Conservation (phyloP, 306 rosid genomes). For the Citrullus amarus region DNA sequence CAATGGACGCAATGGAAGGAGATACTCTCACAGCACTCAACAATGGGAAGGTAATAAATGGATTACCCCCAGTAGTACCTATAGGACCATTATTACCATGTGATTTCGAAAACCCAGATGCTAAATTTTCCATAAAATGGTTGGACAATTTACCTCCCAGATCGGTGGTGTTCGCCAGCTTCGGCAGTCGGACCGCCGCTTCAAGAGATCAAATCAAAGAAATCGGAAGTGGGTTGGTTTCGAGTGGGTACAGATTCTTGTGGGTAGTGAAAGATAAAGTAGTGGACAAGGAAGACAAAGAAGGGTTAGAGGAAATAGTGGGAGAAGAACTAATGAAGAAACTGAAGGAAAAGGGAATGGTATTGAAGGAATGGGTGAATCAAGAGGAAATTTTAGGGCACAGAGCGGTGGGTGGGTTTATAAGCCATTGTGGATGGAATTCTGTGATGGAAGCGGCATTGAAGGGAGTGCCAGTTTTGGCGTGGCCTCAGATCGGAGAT, state of each 20-base stretch:
- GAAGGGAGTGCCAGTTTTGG: conserved; percentile 38
- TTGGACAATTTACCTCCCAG: conserved; percentile 25
- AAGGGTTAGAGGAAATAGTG: conserved; percentile 13
- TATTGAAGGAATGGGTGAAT: conserved; percentile 37
- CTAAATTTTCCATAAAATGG: conserved; percentile 13
- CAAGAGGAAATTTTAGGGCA: conserved; percentile 30
- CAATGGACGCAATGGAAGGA: conserved; percentile 28
- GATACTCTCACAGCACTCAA: conserved; percentile 17
- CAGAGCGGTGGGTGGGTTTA: conserved; percentile 34
- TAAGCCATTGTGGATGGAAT: conserved; percentile 55
- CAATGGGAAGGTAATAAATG: conserved; percentile 12
- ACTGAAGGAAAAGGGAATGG: conserved; percentile 24
- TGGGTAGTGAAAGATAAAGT: conserved; percentile 44
- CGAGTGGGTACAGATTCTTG: conserved; percentile 33
- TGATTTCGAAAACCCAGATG: conserved; percentile 27
- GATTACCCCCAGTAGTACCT: conserved; percentile 23
- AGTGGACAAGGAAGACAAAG: conserved; percentile 40
- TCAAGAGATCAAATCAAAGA: conserved; percentile 37
- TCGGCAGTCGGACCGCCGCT: conserved; percentile 35
- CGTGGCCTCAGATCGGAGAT: conserved; percentile 49
- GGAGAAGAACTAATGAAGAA: conserved; percentile 27
- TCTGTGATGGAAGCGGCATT: conserved; percentile 35
- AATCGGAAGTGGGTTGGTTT: conserved; percentile 31
- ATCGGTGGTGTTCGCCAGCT: conserved; percentile 42
- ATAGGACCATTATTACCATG: conserved; percentile 42